Evolutionary conservation across 176 grass and related monocot species (phyloP), one percentile per base, ranked within the genome.

Genomic region (Musa schizocarpa): DNA sequence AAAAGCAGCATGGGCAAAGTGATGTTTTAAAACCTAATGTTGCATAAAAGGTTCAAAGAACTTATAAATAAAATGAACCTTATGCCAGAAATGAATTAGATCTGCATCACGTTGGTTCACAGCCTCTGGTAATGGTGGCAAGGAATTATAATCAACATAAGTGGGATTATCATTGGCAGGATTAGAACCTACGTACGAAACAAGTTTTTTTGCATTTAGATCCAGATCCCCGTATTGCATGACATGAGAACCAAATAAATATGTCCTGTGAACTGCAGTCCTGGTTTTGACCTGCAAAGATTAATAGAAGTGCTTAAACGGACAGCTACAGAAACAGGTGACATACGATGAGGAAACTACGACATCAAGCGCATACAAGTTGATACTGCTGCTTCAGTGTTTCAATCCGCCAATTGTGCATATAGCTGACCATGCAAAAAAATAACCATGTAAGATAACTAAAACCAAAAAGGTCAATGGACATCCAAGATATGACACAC

Each of bases 81-180:
- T 94, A 68, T 98, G 90, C 90, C 95, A 94, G 80, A 93, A 98
- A 88, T 91, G 91, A 66, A 94, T 80, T 67, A 98, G 95, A 83
- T 91, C 88, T 63, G 90, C 88, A 76, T 98, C 95, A 26, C 90
- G 78, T 83, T 98, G 95, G 78, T 94, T 87, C 65, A 94, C 82
- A 79, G 26, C 13, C 68, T 51, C 71, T 24, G 72, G 80, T 20
- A 82, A 71, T 11, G 80, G 79, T 1, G 68, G 83, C 74, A 90
- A 75, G 25, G 88, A 82, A 69, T 91, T 87, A 52, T 85, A 72
- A 81, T 85, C 87, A 29, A 89, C 65, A 77, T 87, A 87, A 3
- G 82, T 89, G 73, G 74, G 26, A 58, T 84, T 89, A 10, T 89
- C 84, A 56, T 91, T 94, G 51, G 84, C 86, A 80, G 90, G 88